Conservation (phyloP, 2,329 filamentous ascomycete genomes). For the Beauveria pseudobassiana region DNA sequence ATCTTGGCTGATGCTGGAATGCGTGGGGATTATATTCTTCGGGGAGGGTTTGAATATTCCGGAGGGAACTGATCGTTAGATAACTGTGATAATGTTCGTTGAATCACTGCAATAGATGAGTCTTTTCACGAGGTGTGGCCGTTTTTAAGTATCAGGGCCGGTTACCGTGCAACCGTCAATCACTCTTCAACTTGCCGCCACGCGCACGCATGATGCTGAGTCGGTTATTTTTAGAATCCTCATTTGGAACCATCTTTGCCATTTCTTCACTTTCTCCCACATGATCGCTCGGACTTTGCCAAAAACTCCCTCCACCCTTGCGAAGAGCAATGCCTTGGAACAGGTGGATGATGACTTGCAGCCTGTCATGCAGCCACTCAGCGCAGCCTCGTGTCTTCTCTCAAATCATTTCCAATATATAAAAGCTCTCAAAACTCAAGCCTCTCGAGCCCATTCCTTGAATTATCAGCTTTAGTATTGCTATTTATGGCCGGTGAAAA, state of each 20-base stretch:
- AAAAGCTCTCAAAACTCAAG: too few relatives aligned
- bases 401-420: too few relatives aligned
- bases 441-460: rapidly evolving
- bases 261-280: too few relatives aligned
- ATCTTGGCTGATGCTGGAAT: not conserved
- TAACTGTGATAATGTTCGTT: too few relatives aligned
- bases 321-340: not conserved
- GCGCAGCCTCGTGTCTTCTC: not conserved
- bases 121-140: not conserved
- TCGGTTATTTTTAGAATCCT: not conserved
- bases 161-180: not conserved
- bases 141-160: too few relatives aligned
- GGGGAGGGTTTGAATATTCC: not conserved
- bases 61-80: too few relatives aligned
- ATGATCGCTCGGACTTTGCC: not conserved
- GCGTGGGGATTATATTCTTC: not conserved
- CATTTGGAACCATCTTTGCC: too few relatives aligned
- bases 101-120: not conserved
- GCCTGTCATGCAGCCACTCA: not conserved
- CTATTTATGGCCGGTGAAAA: not conserved
- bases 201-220: not conserved
- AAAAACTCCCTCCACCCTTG: not conserved
- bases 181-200: not conserved
- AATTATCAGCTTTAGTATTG: not conserved
- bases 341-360: not conserved